Evolutionary conservation across 139 green algal genomes (phyloP), one percentile per base, ranked within the genome.

Genomic region (Chlamydomonas sphaeroides): DNA sequence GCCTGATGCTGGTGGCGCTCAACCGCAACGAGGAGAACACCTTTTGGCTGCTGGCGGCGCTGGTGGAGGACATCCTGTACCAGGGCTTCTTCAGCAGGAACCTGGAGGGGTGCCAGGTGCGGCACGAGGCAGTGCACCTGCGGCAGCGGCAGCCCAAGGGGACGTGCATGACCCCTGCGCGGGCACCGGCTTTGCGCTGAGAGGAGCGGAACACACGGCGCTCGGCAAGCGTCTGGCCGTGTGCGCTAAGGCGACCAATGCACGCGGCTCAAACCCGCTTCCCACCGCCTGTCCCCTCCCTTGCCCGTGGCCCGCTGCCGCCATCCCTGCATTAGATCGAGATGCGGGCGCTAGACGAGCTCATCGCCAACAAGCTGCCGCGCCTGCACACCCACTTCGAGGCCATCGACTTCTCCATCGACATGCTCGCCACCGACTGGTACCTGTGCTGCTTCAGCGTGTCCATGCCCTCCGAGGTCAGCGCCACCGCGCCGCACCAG

Each of bases 361-460:
- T 92, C 23, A 76, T 92, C 14, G 65, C 56, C 7, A 35, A 74
- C 42, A 98, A 97, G 92, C 86, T 96, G 84, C 94, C 94, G 14
- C 85, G 79, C 38, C 84, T 97, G 71, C 85, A 88, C 20, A 70
- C 71, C 17, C 94, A 96, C 74, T 67, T 98, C 26, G 61, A 69
- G 5, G 42, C 56, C 10, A 85, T 93, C 11, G 78, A 89, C 42
- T 93, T 91, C 65, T 93, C 96, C 84, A 95, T 96, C 76, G 90
- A 84, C 68, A 92, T 97, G 59, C 85, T 98, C 3, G 94, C 94
- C 35, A 97, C 93, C 41, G 94, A 97, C 84, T 98, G 94, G 94
- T 87, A 95, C 85, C 84, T 96, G 26, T 94, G 93, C 85, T 86
- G 96, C 28, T 96, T 92, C 80, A 87, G 62, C 33, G 94, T 89